Evolutionary conservation across 352 stramenopile species (phyloP), one percentile per base, ranked within the genome.

Genomic region (Plasmopara halstedii): DNA sequence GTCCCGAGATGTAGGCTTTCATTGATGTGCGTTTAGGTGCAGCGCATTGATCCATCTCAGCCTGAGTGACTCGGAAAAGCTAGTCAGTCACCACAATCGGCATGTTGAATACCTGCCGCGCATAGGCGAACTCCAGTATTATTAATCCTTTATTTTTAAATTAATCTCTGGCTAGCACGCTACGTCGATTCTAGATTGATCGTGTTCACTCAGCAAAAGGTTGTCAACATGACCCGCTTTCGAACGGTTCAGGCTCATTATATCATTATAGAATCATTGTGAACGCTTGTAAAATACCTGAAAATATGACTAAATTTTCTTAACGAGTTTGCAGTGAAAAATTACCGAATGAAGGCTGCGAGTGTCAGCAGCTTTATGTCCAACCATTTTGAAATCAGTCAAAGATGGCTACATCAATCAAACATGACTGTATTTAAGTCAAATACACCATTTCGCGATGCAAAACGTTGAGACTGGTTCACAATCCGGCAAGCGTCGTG

Each of bases 251-350:
- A 79, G 71, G 42, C 70, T 86, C 74, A 86, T 83, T 86, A 86
- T 83, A 83, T 81, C 74, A 83, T 72, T 71, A 62, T 55, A 66
- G 55, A 59, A 83, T 81, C 70, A 83, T 71, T 53, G 69, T 81
- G 69, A 77, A 74, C 53, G 47, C 20, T 22, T 54, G 42, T 19
- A 50, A 42, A 33, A 27, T 31, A 6, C 6, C 6, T 31, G 6
- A 31, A 11, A 11, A 31, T 11, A 31, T 31, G 26, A n/a, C n/a
- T 43, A 36, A 26, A 17, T 45, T 14, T 39, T 54, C 14, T 34
- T 9, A 22, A 2, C 56, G 5, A 8, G 13, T 14, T 25, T 19
- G 11, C 25, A 15, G 33, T 37, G 4, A 53, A 6, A 56, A 61
- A 61, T 54, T 42, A 8, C 42, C 46, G 31, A 67, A 32, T 70